Evolutionary conservation across 2,329 filamentous ascomycete species (phyloP), one percentile per base, ranked within the genome.

Genomic region (Cryphonectria naterciae): DNA sequence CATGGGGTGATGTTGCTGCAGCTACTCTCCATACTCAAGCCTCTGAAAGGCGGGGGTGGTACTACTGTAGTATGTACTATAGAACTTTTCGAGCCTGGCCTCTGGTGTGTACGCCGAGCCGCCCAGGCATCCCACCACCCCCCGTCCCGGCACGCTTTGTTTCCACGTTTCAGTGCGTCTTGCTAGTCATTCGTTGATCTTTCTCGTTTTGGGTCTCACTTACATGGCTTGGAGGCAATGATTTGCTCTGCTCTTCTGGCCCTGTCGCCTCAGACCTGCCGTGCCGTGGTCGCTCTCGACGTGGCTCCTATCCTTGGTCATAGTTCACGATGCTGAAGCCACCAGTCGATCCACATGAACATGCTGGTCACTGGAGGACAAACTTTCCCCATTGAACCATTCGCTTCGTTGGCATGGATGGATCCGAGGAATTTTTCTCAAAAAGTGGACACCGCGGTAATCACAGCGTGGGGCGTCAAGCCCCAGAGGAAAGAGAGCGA

Each of bases 281-380:
- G 61, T 52, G 62, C 35, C 39, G 61, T 52, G 66, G 71, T 66
- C 49, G 39, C 39, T 63, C 56, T 73, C 80, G 78, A 82, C 80
- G 80, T 83, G 81, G 81, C 80, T 78, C 80, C 78, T 80, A 76
- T 80, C 76, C 76, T 56, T 43, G 37, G 68, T 65, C 65, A 54
- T 60, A 52, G 41, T 43, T 70, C 46, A 60, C 65, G 60, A 68
- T 75, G 73, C 74, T 72, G 65, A 70, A 75, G 75, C 76, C 75
- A 73, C 80, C 79, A 80, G 79, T 80, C 70, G 75, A 70, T 72
- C 69, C 73, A 73, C 68, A 70, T 77, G 78, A 78, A 76, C 77
- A 80, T 78, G 76, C 78, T 76, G 77, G 78, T 80, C 79, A 78
- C 75, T 77, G 75, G 77, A 77, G 74, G 76, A 76, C 76, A 75